Evolutionary conservation across 2,329 filamentous ascomycete genomes (phyloP).

Genomic region (Stagonosporopsis rhizophila): DNA sequence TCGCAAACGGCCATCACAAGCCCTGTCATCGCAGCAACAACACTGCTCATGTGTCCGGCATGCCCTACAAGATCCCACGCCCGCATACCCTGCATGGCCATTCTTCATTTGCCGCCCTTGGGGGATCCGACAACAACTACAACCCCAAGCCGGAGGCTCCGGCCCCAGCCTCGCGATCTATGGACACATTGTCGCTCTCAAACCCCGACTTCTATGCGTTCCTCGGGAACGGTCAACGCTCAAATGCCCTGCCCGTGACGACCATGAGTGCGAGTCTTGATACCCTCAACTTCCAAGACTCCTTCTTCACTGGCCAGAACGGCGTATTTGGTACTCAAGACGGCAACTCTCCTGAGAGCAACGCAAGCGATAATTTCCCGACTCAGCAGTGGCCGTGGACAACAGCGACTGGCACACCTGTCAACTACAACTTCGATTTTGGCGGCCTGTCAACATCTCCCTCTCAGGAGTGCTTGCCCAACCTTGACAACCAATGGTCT

Average conservation of each 20-base stretch:
- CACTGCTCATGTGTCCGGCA: constrained; percentile 66
- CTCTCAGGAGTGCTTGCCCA: constrained; percentile 48
- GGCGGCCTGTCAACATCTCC: constrained; percentile 50
- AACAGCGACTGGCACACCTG: constrained; percentile 31
- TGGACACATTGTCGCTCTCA: constrained; percentile 47
- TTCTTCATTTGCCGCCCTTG: constrained; percentile 37
- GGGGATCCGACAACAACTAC: constrained; percentile 33
- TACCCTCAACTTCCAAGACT: constrained; percentile 35
- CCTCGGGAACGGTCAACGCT: constrained; percentile 43
- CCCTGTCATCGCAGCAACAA: constrained; percentile 70
- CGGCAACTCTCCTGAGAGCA: constrained; percentile 42
- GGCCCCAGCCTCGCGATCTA: constrained; percentile 34
- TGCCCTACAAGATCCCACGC: constrained; percentile 67
- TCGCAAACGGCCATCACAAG: constrained; percentile 70
- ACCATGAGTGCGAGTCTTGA: constrained; percentile 42
- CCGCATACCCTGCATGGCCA: constrained; percentile 49
- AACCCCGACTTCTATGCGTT: constrained; percentile 48
- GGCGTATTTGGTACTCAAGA: constrained; percentile 36
- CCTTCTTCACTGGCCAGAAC: constrained; percentile 37
- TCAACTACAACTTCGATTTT: constrained; percentile 41
- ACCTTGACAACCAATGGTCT: constrained; percentile 45
- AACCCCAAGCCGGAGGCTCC: constrained; percentile 30
- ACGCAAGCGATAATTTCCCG: constrained; percentile 41
- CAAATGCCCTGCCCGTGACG: constrained; percentile 35
- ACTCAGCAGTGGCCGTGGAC: constrained; percentile 46